Conservation (phyloP, 2,329 filamentous ascomycete genomes). For the Pyrenophora graminea region DNA sequence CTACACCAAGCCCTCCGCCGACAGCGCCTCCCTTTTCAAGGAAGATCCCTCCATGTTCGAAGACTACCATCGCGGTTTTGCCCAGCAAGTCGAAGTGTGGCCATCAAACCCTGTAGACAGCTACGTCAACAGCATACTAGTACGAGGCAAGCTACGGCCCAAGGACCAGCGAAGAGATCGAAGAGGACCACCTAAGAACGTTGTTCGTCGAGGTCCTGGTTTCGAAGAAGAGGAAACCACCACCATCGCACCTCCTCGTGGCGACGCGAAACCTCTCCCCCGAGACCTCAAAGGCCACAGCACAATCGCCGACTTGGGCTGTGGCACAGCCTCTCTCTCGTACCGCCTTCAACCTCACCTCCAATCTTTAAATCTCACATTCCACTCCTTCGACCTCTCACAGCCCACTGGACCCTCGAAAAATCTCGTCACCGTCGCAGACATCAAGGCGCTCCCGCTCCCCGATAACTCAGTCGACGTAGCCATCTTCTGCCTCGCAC, state of each 20-base stretch:
- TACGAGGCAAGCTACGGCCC: slow-evolving; percentile 62
- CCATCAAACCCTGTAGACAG: slow-evolving; percentile 93
- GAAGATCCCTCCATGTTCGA: slow-evolving; percentile 89
- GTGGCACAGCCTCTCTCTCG: slow-evolving; percentile 85
- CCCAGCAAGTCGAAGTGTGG: slow-evolving; percentile 93
- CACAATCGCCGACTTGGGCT: slow-evolving; percentile 88
- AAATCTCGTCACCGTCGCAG: slow-evolving; percentile 79
- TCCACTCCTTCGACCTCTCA: slow-evolving; percentile 87
- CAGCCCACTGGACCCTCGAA: slow-evolving; percentile 72
- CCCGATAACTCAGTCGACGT: slow-evolving; percentile 77
- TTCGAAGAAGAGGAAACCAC: slow-evolving; percentile 13
- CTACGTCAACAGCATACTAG: slow-evolving; percentile 74
- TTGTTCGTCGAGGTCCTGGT: slow-evolving; percentile 18
- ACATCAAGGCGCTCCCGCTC: slow-evolving; percentile 83
- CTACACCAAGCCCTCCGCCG: slow-evolving; percentile 85
- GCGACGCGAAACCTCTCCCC: slow-evolving; percentile 61
- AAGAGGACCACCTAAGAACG: slow-evolving; percentile 43
- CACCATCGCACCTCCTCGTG: slow-evolving; percentile 14
- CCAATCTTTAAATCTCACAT: slow-evolving; percentile 70
- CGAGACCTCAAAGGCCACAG: slow-evolving; percentile 69
- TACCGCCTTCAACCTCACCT: slow-evolving; percentile 66
- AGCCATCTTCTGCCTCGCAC: slow-evolving; percentile 90
- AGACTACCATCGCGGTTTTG: slow-evolving; percentile 96
- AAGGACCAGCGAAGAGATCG: slow-evolving; percentile 47
- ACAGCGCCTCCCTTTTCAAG: slow-evolving; percentile 82